phyloP scores from a whole-genome alignment of 495 filamentous ascomycete species.

The Neurospora hispaniola region DNA sequence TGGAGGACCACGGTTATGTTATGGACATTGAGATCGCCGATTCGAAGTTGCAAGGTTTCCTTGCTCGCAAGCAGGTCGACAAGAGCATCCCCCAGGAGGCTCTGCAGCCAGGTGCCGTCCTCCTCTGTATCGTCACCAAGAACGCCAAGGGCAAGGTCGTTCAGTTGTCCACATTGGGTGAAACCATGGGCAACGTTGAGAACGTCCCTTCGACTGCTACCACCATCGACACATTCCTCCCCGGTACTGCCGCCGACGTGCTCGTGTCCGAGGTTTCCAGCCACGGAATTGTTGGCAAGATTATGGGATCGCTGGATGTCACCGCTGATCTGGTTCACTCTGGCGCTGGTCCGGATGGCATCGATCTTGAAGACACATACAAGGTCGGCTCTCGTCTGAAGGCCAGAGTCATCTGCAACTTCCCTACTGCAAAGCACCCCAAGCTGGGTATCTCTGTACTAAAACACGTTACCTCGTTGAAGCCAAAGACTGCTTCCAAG shows the following conservation, averaged over 20 bases:
- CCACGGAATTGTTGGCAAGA: conserved; percentile 56
- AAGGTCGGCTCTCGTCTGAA: conserved; percentile 74
- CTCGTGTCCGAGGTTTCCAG: conserved; percentile 63
- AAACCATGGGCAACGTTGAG: conserved; percentile 59
- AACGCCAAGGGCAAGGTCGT: conserved; percentile 69
- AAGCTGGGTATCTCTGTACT: conserved; percentile 81
- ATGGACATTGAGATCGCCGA: conserved; percentile 81
- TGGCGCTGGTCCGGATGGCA: conserved; percentile 50
- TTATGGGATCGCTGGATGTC: conserved; percentile 84
- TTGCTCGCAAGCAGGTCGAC: conserved; percentile 77
- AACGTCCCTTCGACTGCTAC: conserved; percentile 63
- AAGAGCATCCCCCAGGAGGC: conserved; percentile 53
- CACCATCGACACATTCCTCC: conserved; percentile 79
- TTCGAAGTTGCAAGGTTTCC: conserved; percentile 62
- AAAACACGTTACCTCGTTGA: conserved; percentile 65
- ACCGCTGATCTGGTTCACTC: conserved; percentile 87
- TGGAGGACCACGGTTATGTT: conserved; percentile 89
- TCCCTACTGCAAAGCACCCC: conserved; percentile 62
- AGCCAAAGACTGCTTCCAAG: conserved; percentile 31
- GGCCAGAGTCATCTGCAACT: conserved; percentile 75
- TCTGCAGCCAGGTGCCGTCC: conserved; percentile 55
- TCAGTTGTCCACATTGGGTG: conserved; percentile 67
- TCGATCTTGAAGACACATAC: conserved; percentile 61
- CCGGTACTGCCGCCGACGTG: conserved; percentile 79
- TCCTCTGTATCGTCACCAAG: conserved; percentile 71